Base-by-base conservation (phyloP, 257 asterid species). In the Fraxinus excelsior region DNA sequence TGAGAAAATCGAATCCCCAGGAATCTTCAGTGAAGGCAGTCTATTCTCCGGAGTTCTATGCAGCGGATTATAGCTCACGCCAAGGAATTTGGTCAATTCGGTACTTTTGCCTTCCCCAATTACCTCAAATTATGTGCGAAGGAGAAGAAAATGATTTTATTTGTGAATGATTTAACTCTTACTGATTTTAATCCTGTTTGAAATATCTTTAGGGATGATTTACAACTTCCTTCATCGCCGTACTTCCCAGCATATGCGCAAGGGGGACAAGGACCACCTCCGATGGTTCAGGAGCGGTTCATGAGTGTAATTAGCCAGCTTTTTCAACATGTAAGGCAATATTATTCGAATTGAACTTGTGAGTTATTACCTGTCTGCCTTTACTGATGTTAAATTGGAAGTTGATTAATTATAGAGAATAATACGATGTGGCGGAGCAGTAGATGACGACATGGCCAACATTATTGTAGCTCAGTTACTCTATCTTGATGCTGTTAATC, bases 401-500 rank as follows among this genome's bases (percentile, higher is more conserved):
- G 31, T 25, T 25, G 6, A 32, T 79, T 46, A 5, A 26, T 69
- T 81, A 67, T 81, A 95, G 99, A 92, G 99, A 86, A 95, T 95
- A 65, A 90, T 93, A 25, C 89, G 99, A 40, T 95, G 99, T 75
- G 99, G 98, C 79, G 99, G 99, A 77, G 92, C 97, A 23, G 97
- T 95, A 75, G 99, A 95, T 71, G 99, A 95, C 79, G 99, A 95
- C 81, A 93, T 95, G 99, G 99, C 98, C 0, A 93, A 95, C 82
- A 85, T 87, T 34, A 93, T 95, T 74, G 99, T 95, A 74, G 94
- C 97, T 75, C 99, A 95, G 88, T 90, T 95, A 85, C 94, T 95
- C 79, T 95, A 95, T 85, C 98, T 95, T 67, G 98, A 93, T 82
- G 94, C 93, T 34, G 91, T 90, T 76, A 96, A 92, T 85, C 96